Percentiles rank a stretch among this genome's conserved stretches.
Conservation (phyloP, 768 basidiomycete species). For the Collybia sp. region DNA sequence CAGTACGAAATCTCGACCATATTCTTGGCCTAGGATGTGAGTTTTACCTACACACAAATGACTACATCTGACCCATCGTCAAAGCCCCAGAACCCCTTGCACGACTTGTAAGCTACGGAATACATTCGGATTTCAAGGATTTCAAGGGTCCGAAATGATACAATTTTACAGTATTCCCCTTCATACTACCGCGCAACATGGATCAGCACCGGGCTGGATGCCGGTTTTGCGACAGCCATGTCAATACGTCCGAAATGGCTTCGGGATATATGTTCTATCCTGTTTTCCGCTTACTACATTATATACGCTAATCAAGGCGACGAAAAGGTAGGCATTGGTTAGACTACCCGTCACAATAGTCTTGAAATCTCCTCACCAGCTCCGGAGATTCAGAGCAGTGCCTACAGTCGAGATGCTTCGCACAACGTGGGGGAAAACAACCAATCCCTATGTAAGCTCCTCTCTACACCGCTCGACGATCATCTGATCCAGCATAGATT, state of each 20-base stretch:
- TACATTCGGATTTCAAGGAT: not conserved
- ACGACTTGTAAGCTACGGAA: constrained; percentile 55
- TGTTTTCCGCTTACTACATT: constrained; percentile 90
- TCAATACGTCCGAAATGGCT: constrained; percentile 88
- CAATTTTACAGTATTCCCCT: constrained; percentile 65
- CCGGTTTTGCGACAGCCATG: constrained; percentile 96
- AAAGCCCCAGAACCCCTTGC: constrained; percentile 91
- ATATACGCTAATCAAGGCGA: constrained; percentile 85
- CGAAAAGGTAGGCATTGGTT: constrained; percentile 65
- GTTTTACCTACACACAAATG: constrained; percentile 17
- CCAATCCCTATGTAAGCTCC: constrained; percentile 77
- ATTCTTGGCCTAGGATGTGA: constrained; percentile 77
- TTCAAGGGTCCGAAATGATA: not conserved
- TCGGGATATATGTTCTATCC: constrained; percentile 77
- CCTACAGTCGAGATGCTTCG: constrained; percentile 97
- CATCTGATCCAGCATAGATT: constrained; percentile 39
- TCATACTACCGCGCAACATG: constrained; percentile 96
- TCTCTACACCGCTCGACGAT: constrained; percentile 2
- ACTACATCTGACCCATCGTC: constrained; percentile 1
- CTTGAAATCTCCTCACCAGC: constrained; percentile 35
- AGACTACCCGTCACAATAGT: not conserved
- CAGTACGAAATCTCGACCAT: constrained; percentile 79
- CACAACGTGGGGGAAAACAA: constrained; percentile 94
- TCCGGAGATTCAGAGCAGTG: constrained; percentile 86
- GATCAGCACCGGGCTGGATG: constrained; percentile 92